A percentile compares a stretch with the other conserved stretches of the same genome.
Conservation (phyloP, 2,329 filamentous ascomycete species). For the Fusarium oligoseptatum region DNA sequence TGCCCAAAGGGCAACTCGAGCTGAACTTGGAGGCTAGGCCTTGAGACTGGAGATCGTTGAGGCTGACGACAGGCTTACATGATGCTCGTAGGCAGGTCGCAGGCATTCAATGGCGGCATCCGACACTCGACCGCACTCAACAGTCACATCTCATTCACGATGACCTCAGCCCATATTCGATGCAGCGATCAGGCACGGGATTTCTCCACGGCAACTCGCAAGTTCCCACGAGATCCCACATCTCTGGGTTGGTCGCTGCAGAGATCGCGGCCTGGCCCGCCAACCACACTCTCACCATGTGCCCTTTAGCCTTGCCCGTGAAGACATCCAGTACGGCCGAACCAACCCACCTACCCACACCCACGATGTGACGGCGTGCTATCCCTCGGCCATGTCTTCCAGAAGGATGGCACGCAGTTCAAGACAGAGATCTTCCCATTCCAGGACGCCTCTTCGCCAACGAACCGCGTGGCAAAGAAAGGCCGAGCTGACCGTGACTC, state of each 20-base stretch:
- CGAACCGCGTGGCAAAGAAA: constrained; percentile 26
- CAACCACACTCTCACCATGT: neutral
- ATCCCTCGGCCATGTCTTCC: constrained; percentile 27
- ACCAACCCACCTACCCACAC: neutral
- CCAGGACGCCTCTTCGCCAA: constrained; percentile 21
- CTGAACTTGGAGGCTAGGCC: constrained; percentile 15
- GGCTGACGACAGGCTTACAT: constrained; percentile 15
- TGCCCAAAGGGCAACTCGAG: constrained; percentile 20
- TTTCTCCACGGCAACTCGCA: constrained; percentile 7
- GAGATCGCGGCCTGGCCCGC: neutral
- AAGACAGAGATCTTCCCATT: constrained; percentile 38
- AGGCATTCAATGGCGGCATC: neutral
- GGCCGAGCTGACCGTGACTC: constrained; percentile 29
- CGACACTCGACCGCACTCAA: neutral
- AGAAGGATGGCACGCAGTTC: constrained; percentile 27
- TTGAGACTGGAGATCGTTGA: constrained; percentile 10
- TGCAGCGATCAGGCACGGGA: neutral
- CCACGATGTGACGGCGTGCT: constrained; percentile 26
- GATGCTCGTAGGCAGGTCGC: neutral
- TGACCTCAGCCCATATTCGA: neutral
- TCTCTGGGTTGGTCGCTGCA: constrained; percentile 8
- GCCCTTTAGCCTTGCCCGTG: neutral
- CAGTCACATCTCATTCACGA: constrained; percentile 6
- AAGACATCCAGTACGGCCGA: neutral
- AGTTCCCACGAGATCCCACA: constrained; percentile 2